Conservation (phyloP, 495 filamentous ascomycete genomes). For the Tuber aestivum region DNA sequence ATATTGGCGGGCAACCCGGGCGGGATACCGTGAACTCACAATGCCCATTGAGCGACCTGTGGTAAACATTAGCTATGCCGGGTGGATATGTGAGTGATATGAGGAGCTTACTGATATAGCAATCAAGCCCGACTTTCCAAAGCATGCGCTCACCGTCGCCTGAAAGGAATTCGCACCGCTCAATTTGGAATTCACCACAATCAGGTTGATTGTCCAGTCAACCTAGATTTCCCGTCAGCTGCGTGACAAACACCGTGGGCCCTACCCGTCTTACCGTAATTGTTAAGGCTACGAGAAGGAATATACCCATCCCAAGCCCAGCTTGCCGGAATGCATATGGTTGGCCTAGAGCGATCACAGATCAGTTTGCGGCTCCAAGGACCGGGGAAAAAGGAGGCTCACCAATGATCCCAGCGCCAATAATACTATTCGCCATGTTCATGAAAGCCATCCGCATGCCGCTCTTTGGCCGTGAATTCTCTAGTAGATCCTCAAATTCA, state of each 20-base stretch:
- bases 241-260: background rate
- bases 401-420: slow-evolving; percentile 93
- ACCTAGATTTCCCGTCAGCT: slow-evolving; percentile 45
- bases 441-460: slow-evolving; percentile 72
- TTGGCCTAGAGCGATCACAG: slow-evolving; percentile 52
- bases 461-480: slow-evolving; percentile 54
- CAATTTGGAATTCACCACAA: slow-evolving; percentile 91
- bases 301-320: slow-evolving; percentile 69
- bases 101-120: slow-evolving; percentile 61
- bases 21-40: slow-evolving; percentile 47
- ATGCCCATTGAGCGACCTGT: slow-evolving; percentile 82
- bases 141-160: slow-evolving; percentile 89
- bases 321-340: slow-evolving; percentile 92
- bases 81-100: background rate
- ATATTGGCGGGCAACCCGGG: background rate
- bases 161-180: slow-evolving; percentile 90
- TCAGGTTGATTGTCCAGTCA: slow-evolving; percentile 96
- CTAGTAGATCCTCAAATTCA: slow-evolving; percentile 41
- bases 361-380: slow-evolving; percentile 1
- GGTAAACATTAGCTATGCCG: slow-evolving; percentile 8
- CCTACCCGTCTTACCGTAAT: slow-evolving; percentile 51
- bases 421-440: slow-evolving; percentile 99
- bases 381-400: slow-evolving; percentile 7
- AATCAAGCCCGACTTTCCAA: slow-evolving; percentile 76
- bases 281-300: slow-evolving; percentile 73